Conservation (phyloP, 768 basidiomycete genomes). For the Suillus fuscotomentosus region DNA sequence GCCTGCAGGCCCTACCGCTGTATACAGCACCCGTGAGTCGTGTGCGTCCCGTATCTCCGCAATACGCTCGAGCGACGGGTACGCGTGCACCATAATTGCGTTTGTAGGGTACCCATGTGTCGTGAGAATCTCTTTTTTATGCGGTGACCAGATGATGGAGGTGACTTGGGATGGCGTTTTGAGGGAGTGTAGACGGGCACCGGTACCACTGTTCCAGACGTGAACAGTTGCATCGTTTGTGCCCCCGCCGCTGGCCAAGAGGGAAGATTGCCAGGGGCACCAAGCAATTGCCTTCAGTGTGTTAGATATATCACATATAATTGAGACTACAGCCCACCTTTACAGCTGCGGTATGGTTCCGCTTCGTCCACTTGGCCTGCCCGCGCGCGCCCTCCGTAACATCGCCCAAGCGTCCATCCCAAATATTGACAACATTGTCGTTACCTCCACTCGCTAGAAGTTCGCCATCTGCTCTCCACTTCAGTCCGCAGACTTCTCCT, state of each 20-base stretch:
- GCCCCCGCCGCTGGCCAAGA: slow-evolving; percentile 92
- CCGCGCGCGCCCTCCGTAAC: slow-evolving; percentile 44
- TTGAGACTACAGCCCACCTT: slow-evolving; percentile 42
- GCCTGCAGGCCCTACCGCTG: slow-evolving; percentile 82
- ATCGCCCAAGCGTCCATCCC: slow-evolving; percentile 82
- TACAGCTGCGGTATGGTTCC: slow-evolving; percentile 87
- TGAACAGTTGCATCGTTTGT: slow-evolving; percentile 91
- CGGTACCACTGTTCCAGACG: slow-evolving; percentile 90
- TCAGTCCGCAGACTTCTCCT: slow-evolving; percentile 91
- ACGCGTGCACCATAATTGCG: slow-evolving; percentile 76
- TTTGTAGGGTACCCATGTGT: slow-evolving; percentile 96
- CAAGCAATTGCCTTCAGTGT: slow-evolving; percentile 79
- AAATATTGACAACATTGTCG: slow-evolving; percentile 97
- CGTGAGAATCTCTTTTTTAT: slow-evolving; percentile 85
- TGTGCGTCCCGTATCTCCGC: slow-evolving; percentile 89
- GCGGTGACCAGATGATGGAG: slow-evolving; percentile 82
- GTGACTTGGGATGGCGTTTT: slow-evolving; percentile 91
- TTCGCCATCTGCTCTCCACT: slow-evolving; percentile 87
- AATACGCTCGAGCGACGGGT: slow-evolving; percentile 68
- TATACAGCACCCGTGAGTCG: slow-evolving; percentile 86
- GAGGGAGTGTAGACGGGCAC: slow-evolving; percentile 84
- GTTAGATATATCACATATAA: not conserved
- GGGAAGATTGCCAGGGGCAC: slow-evolving; percentile 94
- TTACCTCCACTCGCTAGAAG: slow-evolving; percentile 94
- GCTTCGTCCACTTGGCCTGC: slow-evolving; percentile 85